These are phyloP conservation scores for Microsporum audouinii DNA, from an alignment of 2,329 filamentous ascomycete genomes.

Conservation along the genomic window DNA sequence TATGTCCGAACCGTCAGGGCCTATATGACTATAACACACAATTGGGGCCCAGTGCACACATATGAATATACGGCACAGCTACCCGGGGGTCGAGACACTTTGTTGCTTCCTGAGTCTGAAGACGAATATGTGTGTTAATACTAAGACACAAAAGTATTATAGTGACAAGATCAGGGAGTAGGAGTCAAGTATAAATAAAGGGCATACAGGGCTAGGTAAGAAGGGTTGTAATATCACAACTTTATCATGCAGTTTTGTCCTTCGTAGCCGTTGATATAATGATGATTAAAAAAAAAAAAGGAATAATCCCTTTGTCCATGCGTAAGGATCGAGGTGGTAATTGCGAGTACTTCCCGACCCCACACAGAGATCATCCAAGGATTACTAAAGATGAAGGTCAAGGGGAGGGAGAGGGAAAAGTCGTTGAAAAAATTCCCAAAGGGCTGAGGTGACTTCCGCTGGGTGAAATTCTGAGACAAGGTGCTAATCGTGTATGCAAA, in stretches of 20 bases:
- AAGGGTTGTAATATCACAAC: not conserved
- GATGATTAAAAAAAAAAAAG: not conserved
- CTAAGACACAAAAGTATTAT: too few relatives aligned
- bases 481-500: not conserved
- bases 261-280: not conserved
- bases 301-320: not conserved
- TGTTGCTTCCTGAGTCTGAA: not conserved
- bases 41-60: not conserved
- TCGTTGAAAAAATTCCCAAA: not conserved
- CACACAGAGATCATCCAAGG: conserved; percentile 2
- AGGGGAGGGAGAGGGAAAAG: not conserved
- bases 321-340: not conserved
- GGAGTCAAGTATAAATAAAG: not conserved
- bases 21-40: not conserved
- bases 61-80: not conserved
- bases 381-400: not conserved
- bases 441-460: not conserved
- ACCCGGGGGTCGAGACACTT: too few relatives aligned
- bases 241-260: not conserved
- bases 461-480: not conserved
- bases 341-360: not conserved
- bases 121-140: not conserved
- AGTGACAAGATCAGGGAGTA: not conserved
- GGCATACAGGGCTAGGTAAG: not conserved
- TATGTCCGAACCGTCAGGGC: not conserved